Evolutionary conservation across 2,329 filamentous ascomycete genomes (phyloP), one percentile per base, ranked within the genome.

Genomic region (Aureobasidium mangrovei): DNA sequence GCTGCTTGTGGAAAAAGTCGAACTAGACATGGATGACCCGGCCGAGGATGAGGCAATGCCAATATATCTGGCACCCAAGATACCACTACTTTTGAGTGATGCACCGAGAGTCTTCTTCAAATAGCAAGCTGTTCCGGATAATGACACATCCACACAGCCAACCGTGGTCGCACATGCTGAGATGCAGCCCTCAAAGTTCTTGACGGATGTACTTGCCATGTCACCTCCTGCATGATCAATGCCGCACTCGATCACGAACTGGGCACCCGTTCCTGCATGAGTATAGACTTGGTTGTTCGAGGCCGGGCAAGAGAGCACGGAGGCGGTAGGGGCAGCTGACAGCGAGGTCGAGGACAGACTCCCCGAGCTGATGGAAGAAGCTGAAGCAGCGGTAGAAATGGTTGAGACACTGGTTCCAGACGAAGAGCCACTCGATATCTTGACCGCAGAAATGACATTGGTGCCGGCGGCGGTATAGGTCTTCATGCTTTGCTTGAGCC

Each of bases 181-280:
- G 39, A 65, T 60, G 41, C 64, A 65, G 4, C 56, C 51, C 18
- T 57, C 51, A 27, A 63, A 58, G 46, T 33, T 60, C 4, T 39
- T 28, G 24, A 59, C 59, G 18, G 54, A 58, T 4, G 54, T 54
- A 28, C 31, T 56, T 8, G 27, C 35, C 54, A 66, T 59, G 54
- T 67, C 63, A 32, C 64, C 65, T 4, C 58, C 63, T 7, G 55
- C 44, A 42, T 66, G 62, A 39, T 67, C 65, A 24, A 64, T 60
- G 31, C 57, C 60, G 54, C 65, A 66, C 36, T 64, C 65, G 48
- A 67, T 60, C 29, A 58, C 56, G 54, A 67, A 68, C 36, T 54
- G 56, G n/a, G 58, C 47, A 38, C 60, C 60, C 26, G 57, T 58
- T 1, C 51, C 47, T 8, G 54, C 54, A 35, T 57, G 44, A 35